Evolutionary conservation across 2,329 filamentous ascomycete species (phyloP), one percentile per base, ranked within the genome.

Genomic region (Xylaria arbuscula): DNA sequence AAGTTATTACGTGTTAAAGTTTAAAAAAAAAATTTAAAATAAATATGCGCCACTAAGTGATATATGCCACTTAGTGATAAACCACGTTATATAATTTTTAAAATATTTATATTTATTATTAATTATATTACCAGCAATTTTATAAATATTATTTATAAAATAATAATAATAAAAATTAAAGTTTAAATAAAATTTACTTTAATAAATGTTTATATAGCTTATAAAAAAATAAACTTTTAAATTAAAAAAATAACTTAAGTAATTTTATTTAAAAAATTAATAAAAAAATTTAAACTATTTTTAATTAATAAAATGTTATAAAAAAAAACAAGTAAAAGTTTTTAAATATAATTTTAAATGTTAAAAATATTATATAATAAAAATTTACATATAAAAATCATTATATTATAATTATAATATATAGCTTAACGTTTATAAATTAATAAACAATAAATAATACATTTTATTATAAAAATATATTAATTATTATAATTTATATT

Each of bases 61-160:
- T n/a, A n/a, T n/a, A n/a, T n/a, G n/a, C n/a, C n/a, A n/a, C n/a
- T n/a, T n/a, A n/a, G n/a, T n/a, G n/a, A n/a, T n/a, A n/a, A n/a
- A n/a, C n/a, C n/a, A n/a, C n/a, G n/a, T n/a, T n/a, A 47, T 19
- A 10, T 47, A 47, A 19, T 47, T 19, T 19, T 47, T 19, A 47
- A 47, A 45, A 2, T 47, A 3, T 34, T 62, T 47, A 45, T 28
- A 28, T 28, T 28, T 28, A 28, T 28, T 22, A 34, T 11, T 19
- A 54, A 62, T 32, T 62, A 62, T 62, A n/a, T 62, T 22, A 54
- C 9, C 0, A 47, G 22, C 15, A 42, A 17, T 17, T 38, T 50
- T 19, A 60, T 60, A 60, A 50, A 38, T 60, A 60, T 60, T 60
- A 62, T 47, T 15, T 62, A 51, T 54, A 47, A 54, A 62, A 62